phyloP scores from a whole-genome alignment of 2,329 filamentous ascomycete genomes.

The Penicillium griseofulvum region DNA sequence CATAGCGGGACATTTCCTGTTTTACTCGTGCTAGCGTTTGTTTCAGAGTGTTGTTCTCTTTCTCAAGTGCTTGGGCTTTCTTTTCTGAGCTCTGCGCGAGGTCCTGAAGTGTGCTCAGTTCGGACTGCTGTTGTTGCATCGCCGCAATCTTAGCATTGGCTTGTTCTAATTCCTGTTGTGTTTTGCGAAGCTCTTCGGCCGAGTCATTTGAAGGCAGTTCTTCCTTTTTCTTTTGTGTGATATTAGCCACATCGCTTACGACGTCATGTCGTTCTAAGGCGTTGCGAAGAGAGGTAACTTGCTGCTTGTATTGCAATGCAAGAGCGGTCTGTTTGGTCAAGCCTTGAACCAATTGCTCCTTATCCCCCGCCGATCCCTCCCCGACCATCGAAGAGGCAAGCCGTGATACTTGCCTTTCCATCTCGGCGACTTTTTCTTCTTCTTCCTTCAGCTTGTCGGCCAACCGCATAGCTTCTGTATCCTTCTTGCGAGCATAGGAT shows the following conservation, averaged over 20 bases:
- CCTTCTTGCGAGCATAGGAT: constrained; percentile 59
- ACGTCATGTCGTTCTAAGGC: constrained; percentile 41
- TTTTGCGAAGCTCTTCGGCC: constrained; percentile 30
- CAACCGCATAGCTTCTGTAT: constrained; percentile 54
- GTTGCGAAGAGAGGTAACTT: constrained; percentile 38
- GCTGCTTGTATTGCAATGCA: constrained; percentile 46
- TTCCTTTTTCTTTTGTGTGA: constrained; percentile 21
- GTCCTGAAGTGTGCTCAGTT: constrained; percentile 36
- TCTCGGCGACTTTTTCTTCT: constrained; percentile 43
- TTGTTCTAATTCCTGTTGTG: constrained; percentile 35
- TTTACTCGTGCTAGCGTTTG: constrained; percentile 42
- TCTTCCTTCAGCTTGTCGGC: constrained; percentile 54
- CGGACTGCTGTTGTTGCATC: constrained; percentile 30
- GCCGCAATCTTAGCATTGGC: constrained; percentile 38
- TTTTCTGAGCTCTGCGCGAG: constrained; percentile 41
- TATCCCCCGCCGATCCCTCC: constrained; percentile 31
- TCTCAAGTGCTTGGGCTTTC: constrained; percentile 41
- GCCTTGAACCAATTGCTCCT: constrained; percentile 43
- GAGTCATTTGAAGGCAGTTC: constrained; percentile 16
- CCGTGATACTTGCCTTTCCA: constrained; percentile 45
- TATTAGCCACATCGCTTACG: constrained; percentile 27
- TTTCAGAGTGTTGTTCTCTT: constrained; percentile 43
- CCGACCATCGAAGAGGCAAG: constrained; percentile 42
- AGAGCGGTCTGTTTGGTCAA: constrained; percentile 46
- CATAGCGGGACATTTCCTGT: constrained; percentile 43